Evolutionary conservation across 495 filamentous ascomycete species (phyloP).

Genomic region (Penicillium psychrofluorescens): DNA sequence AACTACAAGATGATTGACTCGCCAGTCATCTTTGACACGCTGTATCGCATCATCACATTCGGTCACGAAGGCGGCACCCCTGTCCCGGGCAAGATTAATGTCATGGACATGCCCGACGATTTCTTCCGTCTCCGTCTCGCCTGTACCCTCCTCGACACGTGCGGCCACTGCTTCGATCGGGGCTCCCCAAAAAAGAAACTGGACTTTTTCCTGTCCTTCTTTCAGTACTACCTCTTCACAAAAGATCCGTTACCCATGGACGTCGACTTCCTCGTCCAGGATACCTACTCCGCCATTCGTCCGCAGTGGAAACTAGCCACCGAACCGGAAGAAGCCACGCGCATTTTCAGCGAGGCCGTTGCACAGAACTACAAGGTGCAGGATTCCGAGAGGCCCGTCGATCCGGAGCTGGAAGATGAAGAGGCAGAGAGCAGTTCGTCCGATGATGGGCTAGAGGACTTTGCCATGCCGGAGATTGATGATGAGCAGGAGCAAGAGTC

Average conservation of each 20-base stretch:
- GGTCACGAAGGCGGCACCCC: slow-evolving; percentile 83
- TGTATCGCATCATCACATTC: slow-evolving; percentile 91
- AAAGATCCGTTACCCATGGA: slow-evolving; percentile 95
- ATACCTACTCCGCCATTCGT: slow-evolving; percentile 74
- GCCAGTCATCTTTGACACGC: slow-evolving; percentile 86
- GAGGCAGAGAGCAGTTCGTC: slow-evolving; percentile 52
- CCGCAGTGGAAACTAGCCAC: slow-evolving; percentile 87
- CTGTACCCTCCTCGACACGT: slow-evolving; percentile 85
- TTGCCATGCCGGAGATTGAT: slow-evolving; percentile 46
- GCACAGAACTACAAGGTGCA: slow-evolving; percentile 79
- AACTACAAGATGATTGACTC: slow-evolving; percentile 98
- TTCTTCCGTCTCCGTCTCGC: slow-evolving; percentile 91
- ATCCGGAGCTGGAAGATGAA: slow-evolving; percentile 64
- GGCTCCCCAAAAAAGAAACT: slow-evolving; percentile 93
- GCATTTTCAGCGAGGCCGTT: slow-evolving; percentile 78
- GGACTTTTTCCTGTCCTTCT: slow-evolving; percentile 95
- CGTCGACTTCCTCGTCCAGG: slow-evolving; percentile 92
- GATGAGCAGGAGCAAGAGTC: slow-evolving; percentile 44
- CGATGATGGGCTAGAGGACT: slow-evolving; percentile 56
- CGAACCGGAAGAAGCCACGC: slow-evolving; percentile 74
- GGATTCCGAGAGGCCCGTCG: slow-evolving; percentile 56
- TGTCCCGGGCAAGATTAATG: slow-evolving; percentile 62
- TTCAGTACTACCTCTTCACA: slow-evolving; percentile 94
- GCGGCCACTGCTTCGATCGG: slow-evolving; percentile 92
- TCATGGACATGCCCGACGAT: slow-evolving; percentile 84